Conservation (phyloP, 257 asterid species). For the Eucommia ulmoides region DNA sequence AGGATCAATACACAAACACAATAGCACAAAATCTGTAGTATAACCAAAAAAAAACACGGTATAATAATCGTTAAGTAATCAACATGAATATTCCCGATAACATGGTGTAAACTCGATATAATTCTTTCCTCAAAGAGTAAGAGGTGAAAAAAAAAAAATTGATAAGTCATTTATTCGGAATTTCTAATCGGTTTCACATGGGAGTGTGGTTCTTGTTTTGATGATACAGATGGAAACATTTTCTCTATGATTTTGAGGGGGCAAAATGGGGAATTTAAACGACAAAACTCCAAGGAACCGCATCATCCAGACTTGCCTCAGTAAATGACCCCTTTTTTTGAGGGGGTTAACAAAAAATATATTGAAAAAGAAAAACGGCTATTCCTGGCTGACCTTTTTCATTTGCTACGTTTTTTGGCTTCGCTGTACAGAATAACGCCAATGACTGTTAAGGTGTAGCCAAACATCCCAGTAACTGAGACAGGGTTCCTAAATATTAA, state of each 20-base stretch:
- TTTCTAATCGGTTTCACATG: background rate
- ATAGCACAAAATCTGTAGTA: no score
- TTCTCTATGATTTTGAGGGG: background rate
- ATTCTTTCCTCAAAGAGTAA: background rate
- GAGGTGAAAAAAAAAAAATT: background rate
- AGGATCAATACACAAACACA: no score
- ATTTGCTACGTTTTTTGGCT: slow-evolving; percentile 21
- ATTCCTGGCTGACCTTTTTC: background rate
- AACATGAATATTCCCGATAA: background rate
- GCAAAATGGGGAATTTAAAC: background rate
- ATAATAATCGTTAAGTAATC: no score
- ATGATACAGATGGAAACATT: background rate
- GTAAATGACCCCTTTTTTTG: background rate
- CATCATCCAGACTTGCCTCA: background rate
- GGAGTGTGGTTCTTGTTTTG: background rate
- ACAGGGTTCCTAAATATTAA: slow-evolving; percentile 21
- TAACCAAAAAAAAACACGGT: no score
- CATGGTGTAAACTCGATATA: background rate
- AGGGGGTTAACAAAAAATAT: background rate
- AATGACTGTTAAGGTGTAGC: slow-evolving; percentile 17
- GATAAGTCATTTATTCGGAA: background rate
- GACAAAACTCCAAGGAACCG: background rate
- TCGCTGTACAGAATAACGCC: slow-evolving; percentile 20
- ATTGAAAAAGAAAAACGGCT: background rate
- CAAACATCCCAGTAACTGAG: slow-evolving; percentile 19